Conservation (phyloP, 2,329 filamentous ascomycete species). For the Neophaeococcomyces mojaviensis region DNA sequence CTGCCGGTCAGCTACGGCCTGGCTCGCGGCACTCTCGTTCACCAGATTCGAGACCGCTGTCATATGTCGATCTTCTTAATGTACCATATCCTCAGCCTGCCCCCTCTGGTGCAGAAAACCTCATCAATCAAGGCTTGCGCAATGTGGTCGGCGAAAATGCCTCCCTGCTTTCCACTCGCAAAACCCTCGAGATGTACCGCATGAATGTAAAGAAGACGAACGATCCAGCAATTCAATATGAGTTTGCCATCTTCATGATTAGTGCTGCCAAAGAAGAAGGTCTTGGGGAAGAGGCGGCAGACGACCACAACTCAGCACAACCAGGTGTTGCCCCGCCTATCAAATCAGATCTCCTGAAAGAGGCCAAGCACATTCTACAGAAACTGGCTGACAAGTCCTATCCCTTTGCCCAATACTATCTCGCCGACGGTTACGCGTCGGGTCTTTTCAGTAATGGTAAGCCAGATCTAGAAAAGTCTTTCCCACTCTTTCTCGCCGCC, state of each 20-base stretch:
- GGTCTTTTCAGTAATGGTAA: slow-evolving; percentile 93
- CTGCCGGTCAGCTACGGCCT: slow-evolving; percentile 40
- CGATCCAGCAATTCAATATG: slow-evolving; percentile 83
- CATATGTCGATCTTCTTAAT: slow-evolving; percentile 56
- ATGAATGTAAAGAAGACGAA: slow-evolving; percentile 96
- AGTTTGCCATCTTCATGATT: slow-evolving; percentile 91
- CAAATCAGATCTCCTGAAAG: slow-evolving; percentile 62
- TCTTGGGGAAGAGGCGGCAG: slow-evolving; percentile 34
- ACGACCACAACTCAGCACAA: slow-evolving; percentile 30
- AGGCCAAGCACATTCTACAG: slow-evolving; percentile 84
- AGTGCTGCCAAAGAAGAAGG: slow-evolving; percentile 77
- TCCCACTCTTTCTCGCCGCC: slow-evolving; percentile 84
- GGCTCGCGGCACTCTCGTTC: slow-evolving; percentile 46
- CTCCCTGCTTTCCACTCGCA: slow-evolving; percentile 79
- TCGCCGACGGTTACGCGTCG: slow-evolving; percentile 88
- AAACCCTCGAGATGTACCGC: slow-evolving; percentile 96
- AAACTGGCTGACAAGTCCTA: slow-evolving; percentile 79
- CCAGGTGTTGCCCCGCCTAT: slow-evolving; percentile 28
- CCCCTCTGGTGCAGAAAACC: slow-evolving; percentile 49
- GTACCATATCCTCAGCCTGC: slow-evolving; percentile 73
- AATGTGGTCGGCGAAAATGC: slow-evolving; percentile 79
- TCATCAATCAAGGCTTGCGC: slow-evolving; percentile 77
- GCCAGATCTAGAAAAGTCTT: slow-evolving; percentile 83
- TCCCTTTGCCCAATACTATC: slow-evolving; percentile 95
- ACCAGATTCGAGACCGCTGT: slow-evolving; percentile 51